These are phyloP conservation scores for Globisporangium abappressorium DNA, from an alignment of 352 stramenopile genomes.

Conservation along the genomic window DNA sequence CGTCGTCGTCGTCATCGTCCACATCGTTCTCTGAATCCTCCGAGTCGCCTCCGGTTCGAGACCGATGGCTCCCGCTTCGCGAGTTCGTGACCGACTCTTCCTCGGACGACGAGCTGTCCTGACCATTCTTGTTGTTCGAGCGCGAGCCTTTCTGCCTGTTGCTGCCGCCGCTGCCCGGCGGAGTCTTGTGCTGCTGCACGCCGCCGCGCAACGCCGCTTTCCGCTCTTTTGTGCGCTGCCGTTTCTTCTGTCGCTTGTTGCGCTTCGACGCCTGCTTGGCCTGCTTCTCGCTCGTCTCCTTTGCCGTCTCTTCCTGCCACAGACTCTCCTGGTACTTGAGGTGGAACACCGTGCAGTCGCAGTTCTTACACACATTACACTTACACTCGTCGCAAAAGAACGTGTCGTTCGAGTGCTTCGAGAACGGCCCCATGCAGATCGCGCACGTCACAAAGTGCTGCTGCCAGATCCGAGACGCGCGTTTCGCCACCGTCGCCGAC, in stretches of 20 bases:
- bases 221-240: conserved; percentile 77
- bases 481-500: conserved; percentile 93
- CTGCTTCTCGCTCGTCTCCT: conserved; percentile 89
- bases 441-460: conserved; percentile 97
- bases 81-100: conserved; percentile 24
- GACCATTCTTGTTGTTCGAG: conserved; percentile 35
- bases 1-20: conserved; percentile 27
- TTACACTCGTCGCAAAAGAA: conserved; percentile 98
- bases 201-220: conserved; percentile 56
- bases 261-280: conserved; percentile 84
- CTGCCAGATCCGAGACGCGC: conserved; percentile 96
- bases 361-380: conserved; percentile 97
- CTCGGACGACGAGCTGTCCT: conserved; percentile 58
- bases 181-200: conserved; percentile 34
- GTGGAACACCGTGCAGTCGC: conserved; percentile 97
- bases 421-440: conserved; percentile 95
- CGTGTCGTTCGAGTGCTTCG: conserved; percentile 92
- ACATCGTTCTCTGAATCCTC: conserved; percentile 67
- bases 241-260: conserved; percentile 85
- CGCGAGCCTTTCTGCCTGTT: conserved; percentile 18
- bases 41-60: conserved; percentile 46
- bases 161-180: conserved; percentile 26
- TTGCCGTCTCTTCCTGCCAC: conserved; percentile 93
- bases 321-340: conserved; percentile 96
- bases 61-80: conserved; percentile 22